Conservation (phyloP, 495 filamentous ascomycete species). For the Letharia columbiana region DNA sequence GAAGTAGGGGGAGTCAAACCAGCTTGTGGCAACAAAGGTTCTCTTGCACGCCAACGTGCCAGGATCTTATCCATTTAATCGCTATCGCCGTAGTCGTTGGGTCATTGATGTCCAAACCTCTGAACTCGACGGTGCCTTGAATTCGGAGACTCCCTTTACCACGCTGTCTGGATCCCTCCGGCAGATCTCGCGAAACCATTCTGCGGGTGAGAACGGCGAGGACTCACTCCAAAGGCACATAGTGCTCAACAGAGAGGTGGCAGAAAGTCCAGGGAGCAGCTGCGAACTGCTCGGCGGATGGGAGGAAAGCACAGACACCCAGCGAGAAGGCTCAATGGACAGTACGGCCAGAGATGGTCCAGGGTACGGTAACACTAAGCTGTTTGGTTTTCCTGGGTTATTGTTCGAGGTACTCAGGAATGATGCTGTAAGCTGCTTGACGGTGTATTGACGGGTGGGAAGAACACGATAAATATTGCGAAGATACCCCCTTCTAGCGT, state of each 20-base stretch:
- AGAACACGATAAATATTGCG: neutral
- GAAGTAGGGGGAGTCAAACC: constrained; percentile 27
- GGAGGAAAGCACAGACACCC: constrained; percentile 59
- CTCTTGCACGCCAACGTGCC: constrained; percentile 90
- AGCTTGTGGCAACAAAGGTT: constrained; percentile 77
- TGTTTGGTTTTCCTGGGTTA: constrained; percentile 89
- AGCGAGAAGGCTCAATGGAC: constrained; percentile 34
- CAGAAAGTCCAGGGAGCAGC: constrained; percentile 84
- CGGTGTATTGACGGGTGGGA: constrained; percentile 55
- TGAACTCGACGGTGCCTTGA: constrained; percentile 22
- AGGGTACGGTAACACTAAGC: constrained; percentile 63
- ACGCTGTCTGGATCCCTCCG: constrained; percentile 57
- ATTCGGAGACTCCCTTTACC: constrained; percentile 69
- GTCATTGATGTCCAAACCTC: constrained; percentile 48
- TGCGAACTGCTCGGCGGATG: constrained; percentile 82
- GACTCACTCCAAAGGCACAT: constrained; percentile 63
- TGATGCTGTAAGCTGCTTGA: constrained; percentile 77
- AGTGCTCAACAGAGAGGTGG: constrained; percentile 83
- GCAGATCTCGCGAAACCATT: constrained; percentile 62
- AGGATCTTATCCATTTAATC: constrained; percentile 92
- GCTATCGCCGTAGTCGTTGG: constrained; percentile 86
- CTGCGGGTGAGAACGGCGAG: constrained; percentile 52
- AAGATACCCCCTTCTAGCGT: neutral
- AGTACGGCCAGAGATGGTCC: constrained; percentile 46
- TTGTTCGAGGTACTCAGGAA: constrained; percentile 95